A percentile compares a stretch with the other conserved stretches of the same genome.
These are phyloP conservation scores for Tylopilus vinaceipallidus DNA, from an alignment of 768 basidiomycete genomes.

Conservation along the genomic window DNA sequence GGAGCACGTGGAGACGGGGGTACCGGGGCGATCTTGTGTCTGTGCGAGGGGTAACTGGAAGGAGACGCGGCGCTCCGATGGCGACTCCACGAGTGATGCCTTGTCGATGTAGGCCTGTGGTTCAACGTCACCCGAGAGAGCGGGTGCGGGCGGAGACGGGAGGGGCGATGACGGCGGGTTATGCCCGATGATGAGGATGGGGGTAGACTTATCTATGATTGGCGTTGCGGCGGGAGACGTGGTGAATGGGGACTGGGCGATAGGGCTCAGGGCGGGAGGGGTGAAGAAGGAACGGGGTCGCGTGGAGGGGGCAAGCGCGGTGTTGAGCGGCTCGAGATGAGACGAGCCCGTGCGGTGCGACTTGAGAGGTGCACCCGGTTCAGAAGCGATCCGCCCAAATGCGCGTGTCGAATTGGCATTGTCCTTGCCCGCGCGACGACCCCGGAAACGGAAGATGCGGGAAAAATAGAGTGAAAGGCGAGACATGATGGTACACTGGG, in stretches of 20 bases:
- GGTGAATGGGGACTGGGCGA: not conserved
- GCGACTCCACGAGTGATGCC: not conserved
- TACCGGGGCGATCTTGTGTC: not conserved
- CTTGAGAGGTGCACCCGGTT: not conserved
- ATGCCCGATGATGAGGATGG: constrained; percentile 16
- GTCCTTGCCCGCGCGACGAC: constrained; percentile 7
- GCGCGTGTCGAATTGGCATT: not conserved
- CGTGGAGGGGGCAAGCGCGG: not conserved
- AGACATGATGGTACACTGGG: constrained; percentile 4
- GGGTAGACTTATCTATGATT: not conserved
- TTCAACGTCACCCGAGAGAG: not conserved
- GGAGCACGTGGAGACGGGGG: constrained; percentile 12
- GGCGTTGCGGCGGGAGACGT: not conserved
- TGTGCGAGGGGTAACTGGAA: constrained; percentile 3
- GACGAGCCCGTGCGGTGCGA: not conserved
- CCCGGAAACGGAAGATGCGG: constrained; percentile 18
- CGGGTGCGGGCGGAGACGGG: not conserved
- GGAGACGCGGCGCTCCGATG: not conserved
- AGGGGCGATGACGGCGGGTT: not conserved
- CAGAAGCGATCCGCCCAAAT: not conserved
- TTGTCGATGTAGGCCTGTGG: not conserved
- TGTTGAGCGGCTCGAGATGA: not conserved
- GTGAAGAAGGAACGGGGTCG: not conserved
- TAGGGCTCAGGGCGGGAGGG: not conserved
- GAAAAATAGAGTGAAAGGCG: constrained; percentile 15